A percentile compares a stretch with the other conserved stretches of the same genome.
phyloP scores from a whole-genome alignment of 495 filamentous ascomycete genomes.

The Neurospora discreta region DNA sequence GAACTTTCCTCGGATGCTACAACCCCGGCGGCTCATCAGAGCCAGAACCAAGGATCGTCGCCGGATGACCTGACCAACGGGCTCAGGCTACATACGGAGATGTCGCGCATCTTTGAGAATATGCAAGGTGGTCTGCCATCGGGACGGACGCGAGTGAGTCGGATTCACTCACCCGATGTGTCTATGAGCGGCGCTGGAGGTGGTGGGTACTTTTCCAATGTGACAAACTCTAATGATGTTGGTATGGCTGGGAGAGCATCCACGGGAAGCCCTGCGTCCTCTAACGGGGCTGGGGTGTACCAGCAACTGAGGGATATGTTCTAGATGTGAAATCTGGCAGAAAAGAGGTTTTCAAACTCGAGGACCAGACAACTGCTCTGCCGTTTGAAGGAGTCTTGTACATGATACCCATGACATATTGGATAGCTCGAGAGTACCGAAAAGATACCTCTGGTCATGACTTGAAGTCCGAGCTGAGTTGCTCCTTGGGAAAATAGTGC shows the following conservation, averaged over 20 bases:
- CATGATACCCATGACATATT: not conserved
- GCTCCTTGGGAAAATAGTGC: not conserved
- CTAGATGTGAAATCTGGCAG: not conserved
- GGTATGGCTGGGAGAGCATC: not conserved
- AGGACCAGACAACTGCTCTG: not conserved
- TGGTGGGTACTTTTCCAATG: not conserved
- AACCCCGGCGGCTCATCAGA: constrained; percentile 4
- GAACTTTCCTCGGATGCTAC: constrained; percentile 2
- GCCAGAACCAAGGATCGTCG: not conserved
- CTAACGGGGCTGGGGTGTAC: constrained; percentile 12
- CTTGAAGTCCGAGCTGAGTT: not conserved
- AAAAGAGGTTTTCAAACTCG: not conserved
- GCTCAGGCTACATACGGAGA: constrained; percentile 32
- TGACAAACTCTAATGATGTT: not conserved
- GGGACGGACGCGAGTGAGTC: constrained; percentile 21
- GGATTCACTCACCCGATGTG: constrained; percentile 1
- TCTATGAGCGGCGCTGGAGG: not conserved
- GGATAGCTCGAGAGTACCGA: not conserved
- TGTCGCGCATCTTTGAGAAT: constrained; percentile 33
- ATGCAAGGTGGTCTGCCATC: not conserved
- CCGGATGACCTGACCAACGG: constrained; percentile 23
- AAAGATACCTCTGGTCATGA: not conserved
- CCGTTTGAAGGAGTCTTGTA: not conserved
- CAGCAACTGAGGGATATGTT: constrained; percentile 25
- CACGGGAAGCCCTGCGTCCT: constrained; percentile 1